Percentiles rank a stretch among this genome's conserved stretches.
Evolutionary conservation across 352 stramenopile species (phyloP).

Genomic region (Phytophthora europaea): DNA sequence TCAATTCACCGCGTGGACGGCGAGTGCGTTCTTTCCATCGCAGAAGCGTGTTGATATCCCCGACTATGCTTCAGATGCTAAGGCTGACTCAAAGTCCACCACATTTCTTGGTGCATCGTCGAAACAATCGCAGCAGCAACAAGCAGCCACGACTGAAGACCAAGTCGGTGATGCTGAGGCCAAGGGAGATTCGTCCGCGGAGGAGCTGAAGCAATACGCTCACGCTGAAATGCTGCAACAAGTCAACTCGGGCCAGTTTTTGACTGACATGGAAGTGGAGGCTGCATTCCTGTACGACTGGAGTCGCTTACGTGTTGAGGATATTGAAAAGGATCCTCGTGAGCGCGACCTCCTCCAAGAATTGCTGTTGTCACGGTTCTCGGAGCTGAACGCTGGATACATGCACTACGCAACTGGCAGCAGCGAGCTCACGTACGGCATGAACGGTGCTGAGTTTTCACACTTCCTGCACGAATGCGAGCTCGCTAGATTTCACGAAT

Average conservation of each 20-base stretch:
- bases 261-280: constrained; percentile 84
- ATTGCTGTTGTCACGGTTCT: constrained; percentile 65
- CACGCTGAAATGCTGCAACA: constrained; percentile 77
- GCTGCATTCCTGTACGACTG: constrained; percentile 87
- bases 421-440: constrained; percentile 70
- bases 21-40: constrained; percentile 66
- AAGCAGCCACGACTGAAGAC: constrained; percentile 11
- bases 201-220: constrained; percentile 75
- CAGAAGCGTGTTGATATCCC: constrained; percentile 32
- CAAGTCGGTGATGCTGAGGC: constrained; percentile 24
- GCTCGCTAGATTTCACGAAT: constrained; percentile 48
- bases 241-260: constrained; percentile 81
- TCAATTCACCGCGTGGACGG: constrained; percentile 68
- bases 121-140: constrained; percentile 20
- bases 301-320: constrained; percentile 63
- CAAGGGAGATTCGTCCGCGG: constrained; percentile 41
- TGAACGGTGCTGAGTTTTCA: constrained; percentile 70
- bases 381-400: constrained; percentile 63
- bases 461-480: constrained; percentile 85
- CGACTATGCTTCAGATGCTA: constrained; percentile 11
- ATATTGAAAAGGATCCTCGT: constrained; percentile 40
- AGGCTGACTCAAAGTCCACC: constrained; percentile 21
- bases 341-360: constrained; percentile 64
- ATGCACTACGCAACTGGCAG: constrained; percentile 84
- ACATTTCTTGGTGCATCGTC: background rate